phyloP scores from a whole-genome alignment of 2,329 filamentous ascomycete species.

The Paecilomyces variotii region DNA sequence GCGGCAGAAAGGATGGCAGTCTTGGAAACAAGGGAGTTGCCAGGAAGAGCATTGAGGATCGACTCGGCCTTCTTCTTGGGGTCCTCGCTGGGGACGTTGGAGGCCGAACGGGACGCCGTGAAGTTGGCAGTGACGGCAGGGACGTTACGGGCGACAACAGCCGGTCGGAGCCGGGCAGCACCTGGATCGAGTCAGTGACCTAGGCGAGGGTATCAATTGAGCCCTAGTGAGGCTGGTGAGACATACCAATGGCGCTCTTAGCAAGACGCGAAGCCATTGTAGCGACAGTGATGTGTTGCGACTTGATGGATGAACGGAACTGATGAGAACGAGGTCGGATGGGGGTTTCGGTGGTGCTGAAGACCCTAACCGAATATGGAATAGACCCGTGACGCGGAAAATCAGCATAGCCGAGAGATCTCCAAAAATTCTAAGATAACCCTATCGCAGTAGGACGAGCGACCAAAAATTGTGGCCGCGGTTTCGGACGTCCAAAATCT shows the following conservation, averaged over 20 bases:
- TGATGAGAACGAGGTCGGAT: slow-evolving; percentile 34
- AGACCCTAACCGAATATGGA: slow-evolving; percentile 26
- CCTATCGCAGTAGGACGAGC: not conserved
- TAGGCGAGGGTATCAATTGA: slow-evolving; percentile 9
- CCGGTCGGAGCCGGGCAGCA: slow-evolving; percentile 82
- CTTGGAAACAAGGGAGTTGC: slow-evolving; percentile 89
- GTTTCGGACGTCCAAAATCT: not conserved
- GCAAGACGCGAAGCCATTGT: slow-evolving; percentile 97
- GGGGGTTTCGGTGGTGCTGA: slow-evolving; percentile 28
- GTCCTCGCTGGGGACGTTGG: slow-evolving; percentile 73
- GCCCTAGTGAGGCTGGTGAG: slow-evolving; percentile 16
- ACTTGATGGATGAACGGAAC: slow-evolving; percentile 29
- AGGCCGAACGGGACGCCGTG: slow-evolving; percentile 60
- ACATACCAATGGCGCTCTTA: slow-evolving; percentile 90
- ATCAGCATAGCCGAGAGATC: slow-evolving; percentile 20
- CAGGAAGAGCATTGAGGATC: slow-evolving; percentile 85
- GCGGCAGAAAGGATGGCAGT: slow-evolving; percentile 91
- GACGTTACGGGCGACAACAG: slow-evolving; percentile 64
- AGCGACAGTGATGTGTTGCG: slow-evolving; percentile 52
- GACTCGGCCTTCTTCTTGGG: slow-evolving; percentile 97
- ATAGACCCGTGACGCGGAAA: slow-evolving; percentile 21
- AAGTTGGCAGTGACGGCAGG: slow-evolving; percentile 65
- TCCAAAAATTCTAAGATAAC: slow-evolving; percentile 19
- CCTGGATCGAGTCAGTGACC: slow-evolving; percentile 48
- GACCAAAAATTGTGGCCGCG: slow-evolving; percentile 5